phyloP scores from a whole-genome alignment of 2,329 filamentous ascomycete genomes.

The Bimuria novae-zelandiae region DNA sequence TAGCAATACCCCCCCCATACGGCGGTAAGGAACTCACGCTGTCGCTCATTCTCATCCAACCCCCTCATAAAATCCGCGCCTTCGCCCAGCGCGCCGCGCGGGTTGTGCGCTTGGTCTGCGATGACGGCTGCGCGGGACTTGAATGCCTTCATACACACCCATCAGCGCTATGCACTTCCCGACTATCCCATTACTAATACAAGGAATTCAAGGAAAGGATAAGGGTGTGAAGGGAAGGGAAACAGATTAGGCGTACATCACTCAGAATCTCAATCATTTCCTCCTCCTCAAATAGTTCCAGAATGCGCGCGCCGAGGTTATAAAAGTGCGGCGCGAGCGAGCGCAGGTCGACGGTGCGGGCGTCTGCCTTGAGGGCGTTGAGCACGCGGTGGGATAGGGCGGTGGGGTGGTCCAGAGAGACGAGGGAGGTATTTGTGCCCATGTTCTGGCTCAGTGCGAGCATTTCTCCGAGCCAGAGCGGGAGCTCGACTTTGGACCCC shows the following conservation, averaged over 20 bases:
- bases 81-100: slow-evolving; percentile 68
- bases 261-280: slow-evolving; percentile 67
- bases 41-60: slow-evolving; percentile 86
- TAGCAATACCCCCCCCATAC: slow-evolving; percentile 1
- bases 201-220: no score
- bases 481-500: slow-evolving; percentile 79
- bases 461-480: slow-evolving; percentile 94
- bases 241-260: slow-evolving; percentile 40
- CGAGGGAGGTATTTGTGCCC: slow-evolving; percentile 40
- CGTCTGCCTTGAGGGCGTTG: slow-evolving; percentile 88
- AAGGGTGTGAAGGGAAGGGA: no score
- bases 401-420: slow-evolving; percentile 80
- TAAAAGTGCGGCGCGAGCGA: slow-evolving; percentile 88
- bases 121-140: slow-evolving; percentile 80
- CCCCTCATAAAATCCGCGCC: slow-evolving; percentile 83
- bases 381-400: slow-evolving; percentile 79
- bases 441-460: slow-evolving; percentile 67
- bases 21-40: slow-evolving; percentile 50
- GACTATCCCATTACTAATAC: no score
- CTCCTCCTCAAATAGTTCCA: slow-evolving; percentile 91
- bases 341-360: slow-evolving; percentile 81
- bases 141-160: slow-evolving; percentile 74
- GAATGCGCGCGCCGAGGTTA: slow-evolving; percentile 78
- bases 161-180: no score
- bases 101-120: slow-evolving; percentile 86